A percentile compares a stretch with the other conserved stretches of the same genome.
Evolutionary conservation across 345 rosid species (phyloP).

Genomic region (Excoecaria cochinchinensis): DNA sequence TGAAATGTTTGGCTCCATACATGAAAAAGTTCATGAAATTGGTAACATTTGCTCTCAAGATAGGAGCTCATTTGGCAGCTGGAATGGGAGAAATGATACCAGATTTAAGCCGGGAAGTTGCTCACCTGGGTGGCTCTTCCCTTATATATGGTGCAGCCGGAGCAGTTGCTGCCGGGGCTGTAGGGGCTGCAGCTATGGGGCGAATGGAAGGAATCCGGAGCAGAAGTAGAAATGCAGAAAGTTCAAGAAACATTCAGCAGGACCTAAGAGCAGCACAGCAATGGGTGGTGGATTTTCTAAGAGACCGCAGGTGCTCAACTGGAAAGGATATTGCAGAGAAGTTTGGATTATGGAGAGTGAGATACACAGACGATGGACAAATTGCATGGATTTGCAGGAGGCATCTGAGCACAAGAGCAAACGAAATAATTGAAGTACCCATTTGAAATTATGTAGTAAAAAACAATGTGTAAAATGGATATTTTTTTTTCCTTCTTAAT

Average conservation of each 20-base stretch:
- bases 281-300: constrained; percentile 80
- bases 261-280: constrained; percentile 80
- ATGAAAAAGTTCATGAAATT: constrained; percentile 84
- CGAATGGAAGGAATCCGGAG: constrained; percentile 39
- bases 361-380: constrained; percentile 80
- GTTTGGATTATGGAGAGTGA: constrained; percentile 84
- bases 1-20: constrained; percentile 72
- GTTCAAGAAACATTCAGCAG: constrained; percentile 53
- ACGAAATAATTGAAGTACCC: constrained; percentile 70
- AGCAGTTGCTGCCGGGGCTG: constrained; percentile 61
- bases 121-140: constrained; percentile 67
- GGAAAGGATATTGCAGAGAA: constrained; percentile 90
- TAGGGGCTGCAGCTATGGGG: constrained; percentile 58
- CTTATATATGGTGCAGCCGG: constrained; percentile 74
- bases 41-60: constrained; percentile 80
- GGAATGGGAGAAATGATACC: constrained; percentile 97
- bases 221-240: constrained; percentile 36
- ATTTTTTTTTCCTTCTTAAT: background rate
- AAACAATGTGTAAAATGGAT: background rate
- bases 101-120: constrained; percentile 79
- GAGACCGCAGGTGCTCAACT: constrained; percentile 70
- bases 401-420: constrained; percentile 66
- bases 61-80: constrained; percentile 87
- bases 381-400: constrained; percentile 90
- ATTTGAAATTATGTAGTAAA: constrained; percentile 32